A percentile compares a stretch with the other conserved stretches of the same genome.
phyloP scores from a whole-genome alignment of 305 asterid genomes.

The Rubia peregrina region DNA sequence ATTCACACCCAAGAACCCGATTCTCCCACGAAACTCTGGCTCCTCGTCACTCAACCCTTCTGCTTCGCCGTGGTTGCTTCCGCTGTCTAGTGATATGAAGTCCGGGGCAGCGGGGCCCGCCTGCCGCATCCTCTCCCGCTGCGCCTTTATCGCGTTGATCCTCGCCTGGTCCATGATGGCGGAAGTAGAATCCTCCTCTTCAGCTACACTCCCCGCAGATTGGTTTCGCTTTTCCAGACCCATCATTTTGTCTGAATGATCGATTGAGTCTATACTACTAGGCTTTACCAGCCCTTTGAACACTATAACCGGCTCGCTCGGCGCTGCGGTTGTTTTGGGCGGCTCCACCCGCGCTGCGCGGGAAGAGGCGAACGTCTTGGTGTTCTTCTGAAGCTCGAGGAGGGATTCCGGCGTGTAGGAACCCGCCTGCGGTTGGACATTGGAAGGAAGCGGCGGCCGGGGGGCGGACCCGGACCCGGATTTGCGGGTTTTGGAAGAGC shows the following conservation, averaged over 20 bases:
- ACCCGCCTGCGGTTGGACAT: conserved; percentile 92
- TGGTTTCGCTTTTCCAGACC: conserved; percentile 3
- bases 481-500: conserved; percentile 49
- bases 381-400: conserved; percentile 89
- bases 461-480: conserved; percentile 35
- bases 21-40: conserved; percentile 74
- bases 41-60: conserved; percentile 97
- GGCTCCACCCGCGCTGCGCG: conserved; percentile 21
- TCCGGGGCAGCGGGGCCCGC: conserved; percentile 75
- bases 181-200: conserved; percentile 23
- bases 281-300: conserved; percentile 69
- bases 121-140: conserved; percentile 82
- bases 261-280: conserved; percentile 15
- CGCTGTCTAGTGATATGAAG: conserved; percentile 76
- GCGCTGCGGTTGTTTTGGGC: conserved; percentile 25
- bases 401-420: conserved; percentile 82
- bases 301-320: conserved; percentile 38
- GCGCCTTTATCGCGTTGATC: conserved; percentile 69
- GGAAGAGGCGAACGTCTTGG: conserved; percentile 61
- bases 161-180: conserved; percentile 58
- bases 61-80: conserved; percentile 92
- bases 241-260: conserved; percentile 1
- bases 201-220: not conserved
- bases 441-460: conserved; percentile 49
- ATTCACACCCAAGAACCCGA: conserved; percentile 80